These are phyloP conservation scores for Brasenia schreberi DNA, from an alignment of 164 flowering plant species.

Conservation along the genomic window DNA sequence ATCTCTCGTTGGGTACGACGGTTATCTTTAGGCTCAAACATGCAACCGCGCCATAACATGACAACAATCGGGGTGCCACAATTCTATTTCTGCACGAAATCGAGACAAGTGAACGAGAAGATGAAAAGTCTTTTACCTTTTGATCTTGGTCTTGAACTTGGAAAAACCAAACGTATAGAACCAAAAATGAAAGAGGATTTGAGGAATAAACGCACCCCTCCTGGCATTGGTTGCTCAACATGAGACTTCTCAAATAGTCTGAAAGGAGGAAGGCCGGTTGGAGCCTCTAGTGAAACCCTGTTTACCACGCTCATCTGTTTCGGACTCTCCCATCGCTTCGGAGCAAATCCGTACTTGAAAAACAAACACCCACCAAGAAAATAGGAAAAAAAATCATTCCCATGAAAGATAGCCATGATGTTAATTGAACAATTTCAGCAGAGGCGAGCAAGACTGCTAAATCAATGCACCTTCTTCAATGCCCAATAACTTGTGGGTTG, in stretches of 20 bases:
- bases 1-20: too few species aligned
- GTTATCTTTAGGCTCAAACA: too few species aligned
- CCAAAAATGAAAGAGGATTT: too few species aligned
- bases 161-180: too few species aligned
- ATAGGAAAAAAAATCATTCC: neutral
- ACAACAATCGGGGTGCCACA: too few species aligned
- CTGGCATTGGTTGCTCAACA: conserved; percentile 12
- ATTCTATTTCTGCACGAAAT: too few species aligned
- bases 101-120: too few species aligned
- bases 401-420: neutral
- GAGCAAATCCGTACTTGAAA: neutral
- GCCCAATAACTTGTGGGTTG: conserved; percentile 6
- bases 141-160: too few species aligned
- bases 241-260: conserved; percentile 10
- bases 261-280: conserved; percentile 11
- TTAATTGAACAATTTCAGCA: neutral
- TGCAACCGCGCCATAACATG: too few species aligned
- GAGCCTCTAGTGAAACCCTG: conserved; percentile 4
- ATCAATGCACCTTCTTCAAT: conserved; percentile 9
- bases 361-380: neutral
- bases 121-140: too few species aligned
- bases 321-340: conserved; percentile 1
- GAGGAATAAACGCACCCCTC: conserved; percentile 6
- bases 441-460: neutral
- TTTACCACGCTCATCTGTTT: neutral